Base-by-base conservation (phyloP, 2,329 filamentous ascomycete species). In the Pezicula neosporulosa region DNA sequence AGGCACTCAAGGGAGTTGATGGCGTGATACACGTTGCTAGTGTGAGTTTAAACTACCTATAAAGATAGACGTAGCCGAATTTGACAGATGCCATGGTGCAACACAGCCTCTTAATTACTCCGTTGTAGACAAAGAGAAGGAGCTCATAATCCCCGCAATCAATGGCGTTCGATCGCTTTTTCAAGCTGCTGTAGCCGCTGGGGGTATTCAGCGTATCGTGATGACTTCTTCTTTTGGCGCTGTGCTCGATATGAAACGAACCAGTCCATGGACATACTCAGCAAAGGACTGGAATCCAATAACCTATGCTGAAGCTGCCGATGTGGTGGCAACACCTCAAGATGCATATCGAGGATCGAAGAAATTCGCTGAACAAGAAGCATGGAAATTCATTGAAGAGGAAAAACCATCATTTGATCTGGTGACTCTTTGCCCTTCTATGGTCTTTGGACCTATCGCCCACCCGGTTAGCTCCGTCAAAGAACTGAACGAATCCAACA, bases 21-120 rank as follows among this genome's bases (percentile, higher is more conserved):
- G 83, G 78, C 45, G 86, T 92, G 49, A 75, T 90, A 48, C 85
- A 90, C 67, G 88, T 85, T 10, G 86, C 86, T 6, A 76, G 72
- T 51, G 71, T 72, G 15, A 44, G 42, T 44, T 39, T 3, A 39
- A 13, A 13, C 37, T 39, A 3, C 37, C 37, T 19, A 39, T 39
- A 39, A 8, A 19, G 18, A 39, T 19, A 39, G 27, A 21, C 19
- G 2, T 7, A 28, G 8, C 18, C 27, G 16, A 44, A 13, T 44
- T 28, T 16, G 9, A 28, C 10, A 5, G 21, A 58, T 41, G 68
- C 62, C n/a, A 36, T 37, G 16, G n/a, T 9, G 15, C 5, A 39
- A 52, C 4, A 56, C 54, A 27, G 50, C 63, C 65, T 3, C 66
- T 68, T 15, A 65, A 35, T 18, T 67, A 66, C 38, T 55, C 64